Evolutionary conservation across 208 protist genomes (phyloP).

Genomic region (Trypanosoma conorhini): DNA sequence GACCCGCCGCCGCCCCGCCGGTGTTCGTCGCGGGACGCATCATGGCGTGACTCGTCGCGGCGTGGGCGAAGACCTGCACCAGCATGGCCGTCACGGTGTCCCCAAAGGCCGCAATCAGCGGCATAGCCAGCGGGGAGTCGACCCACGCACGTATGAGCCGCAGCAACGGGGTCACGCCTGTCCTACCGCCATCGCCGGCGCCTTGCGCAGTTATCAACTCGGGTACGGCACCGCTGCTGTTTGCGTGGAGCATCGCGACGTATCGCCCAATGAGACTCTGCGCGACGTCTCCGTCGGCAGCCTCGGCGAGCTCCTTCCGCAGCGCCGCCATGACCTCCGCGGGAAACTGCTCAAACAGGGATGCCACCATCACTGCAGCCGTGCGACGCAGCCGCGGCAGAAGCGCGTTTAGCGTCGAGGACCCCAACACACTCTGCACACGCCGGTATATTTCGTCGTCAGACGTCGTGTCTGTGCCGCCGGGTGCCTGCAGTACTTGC

Average conservation of each 20-base stretch:
- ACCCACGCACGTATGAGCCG: slow-evolving; percentile 73
- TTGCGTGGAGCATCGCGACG: slow-evolving; percentile 33
- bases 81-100: slow-evolving; percentile 56
- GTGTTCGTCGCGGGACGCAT: background rate
- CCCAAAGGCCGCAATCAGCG: slow-evolving; percentile 57
- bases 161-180: slow-evolving; percentile 62
- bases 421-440: slow-evolving; percentile 34
- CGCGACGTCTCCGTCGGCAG: background rate
- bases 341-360: slow-evolving; percentile 85
- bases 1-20: background rate
- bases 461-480: slow-evolving; percentile 28
- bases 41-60: background rate
- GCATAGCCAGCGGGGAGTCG: slow-evolving; percentile 44
- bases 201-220: background rate
- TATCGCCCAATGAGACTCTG: slow-evolving; percentile 40
- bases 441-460: slow-evolving; percentile 17
- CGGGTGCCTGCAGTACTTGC: slow-evolving; percentile 39
- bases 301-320: slow-evolving; percentile 19
- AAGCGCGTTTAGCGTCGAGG: slow-evolving; percentile 41
- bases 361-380: slow-evolving; percentile 47
- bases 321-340: slow-evolving; percentile 55
- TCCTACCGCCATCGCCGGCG: slow-evolving; percentile 11
- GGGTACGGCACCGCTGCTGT: slow-evolving; percentile 39
- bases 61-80: slow-evolving; percentile 70
- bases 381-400: slow-evolving; percentile 56